Percentiles rank a stretch among this genome's conserved stretches.
These are phyloP conservation scores for Tremellales sp. DNA, from an alignment of 1,284 basidiomycete species.

Conservation along the genomic window DNA sequence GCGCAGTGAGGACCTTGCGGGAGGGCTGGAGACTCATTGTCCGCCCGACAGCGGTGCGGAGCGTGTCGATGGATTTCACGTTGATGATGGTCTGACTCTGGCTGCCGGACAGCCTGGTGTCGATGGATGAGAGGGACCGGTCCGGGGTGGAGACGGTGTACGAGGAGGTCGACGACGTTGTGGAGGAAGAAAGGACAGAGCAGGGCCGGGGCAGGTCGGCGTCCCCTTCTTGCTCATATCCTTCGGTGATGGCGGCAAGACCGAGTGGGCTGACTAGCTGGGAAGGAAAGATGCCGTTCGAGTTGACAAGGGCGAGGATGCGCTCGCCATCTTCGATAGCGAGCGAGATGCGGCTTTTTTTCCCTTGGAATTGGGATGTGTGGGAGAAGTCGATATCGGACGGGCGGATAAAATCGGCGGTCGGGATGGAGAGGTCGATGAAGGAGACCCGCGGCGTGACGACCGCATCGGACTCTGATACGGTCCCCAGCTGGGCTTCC, in stretches of 20 bases:
- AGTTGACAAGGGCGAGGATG: too few relatives aligned
- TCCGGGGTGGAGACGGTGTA: neutral
- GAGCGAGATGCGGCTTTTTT: neutral
- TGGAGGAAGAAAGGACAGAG: too few relatives aligned
- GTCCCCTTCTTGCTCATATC: too few relatives aligned
- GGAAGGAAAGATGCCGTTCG: too few relatives aligned
- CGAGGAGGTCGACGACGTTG: neutral
- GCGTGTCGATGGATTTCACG: conserved; percentile 13
- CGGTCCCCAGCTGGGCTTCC: too few relatives aligned
- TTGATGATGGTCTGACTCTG: conserved; percentile 14
- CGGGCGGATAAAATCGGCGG: conserved; percentile 4
- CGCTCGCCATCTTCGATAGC: neutral
- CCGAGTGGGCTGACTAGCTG: too few relatives aligned
- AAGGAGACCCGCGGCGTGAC: conserved; percentile 14
- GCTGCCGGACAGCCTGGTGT: neutral
- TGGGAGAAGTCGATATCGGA: too few relatives aligned
- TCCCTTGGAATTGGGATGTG: neutral
- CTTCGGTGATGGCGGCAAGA: too few relatives aligned
- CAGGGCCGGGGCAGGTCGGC: too few relatives aligned
- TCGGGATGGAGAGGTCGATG: conserved; percentile 4
- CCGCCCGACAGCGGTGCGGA: conserved; percentile 20
- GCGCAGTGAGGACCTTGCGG: conserved; percentile 11
- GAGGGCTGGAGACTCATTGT: conserved; percentile 23
- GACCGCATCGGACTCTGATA: too few relatives aligned
- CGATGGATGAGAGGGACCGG: neutral